Evolutionary conservation across 2,329 filamentous ascomycete genomes (phyloP).

Genomic region (Escovopsis sp.): DNA sequence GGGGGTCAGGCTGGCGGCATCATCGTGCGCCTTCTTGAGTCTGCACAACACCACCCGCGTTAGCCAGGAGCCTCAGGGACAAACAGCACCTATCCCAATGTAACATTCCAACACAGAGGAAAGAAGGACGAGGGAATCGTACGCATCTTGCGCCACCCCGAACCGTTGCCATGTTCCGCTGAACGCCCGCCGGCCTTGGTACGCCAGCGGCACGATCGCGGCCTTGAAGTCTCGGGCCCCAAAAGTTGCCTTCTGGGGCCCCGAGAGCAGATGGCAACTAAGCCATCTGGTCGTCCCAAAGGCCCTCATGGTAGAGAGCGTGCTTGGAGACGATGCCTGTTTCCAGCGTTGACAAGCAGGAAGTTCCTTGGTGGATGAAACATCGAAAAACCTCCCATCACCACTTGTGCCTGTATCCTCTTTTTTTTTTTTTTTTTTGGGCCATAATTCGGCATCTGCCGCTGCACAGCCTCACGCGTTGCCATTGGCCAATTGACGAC

Average conservation of each 20-base stretch:
- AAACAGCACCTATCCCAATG: too few relatives aligned
- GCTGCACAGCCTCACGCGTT: slow-evolving; percentile 10
- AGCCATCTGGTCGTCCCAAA: slow-evolving; percentile 26
- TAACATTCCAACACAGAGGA: too few relatives aligned
- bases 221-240: slow-evolving; percentile 15
- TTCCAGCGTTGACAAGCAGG: slow-evolving; percentile 1
- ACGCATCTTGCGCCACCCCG: slow-evolving; percentile 29
- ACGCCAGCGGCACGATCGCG: slow-evolving; percentile 10
- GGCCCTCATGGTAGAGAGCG: slow-evolving; percentile 22
- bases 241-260: slow-evolving; percentile 14
- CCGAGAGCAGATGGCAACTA: slow-evolving; percentile 22
- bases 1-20: slow-evolving; percentile 35
- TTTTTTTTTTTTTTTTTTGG: slow-evolving; percentile 16
- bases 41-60: slow-evolving; percentile 9
- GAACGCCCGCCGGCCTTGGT: slow-evolving; percentile 18
- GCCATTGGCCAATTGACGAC: background rate
- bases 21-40: slow-evolving; percentile 39
- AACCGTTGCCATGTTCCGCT: slow-evolving; percentile 16
- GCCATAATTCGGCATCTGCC: slow-evolving; percentile 5
- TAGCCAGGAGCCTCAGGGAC: background rate
- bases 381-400: background rate
- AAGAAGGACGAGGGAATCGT: slow-evolving; percentile 8
- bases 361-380: slow-evolving; percentile 6
- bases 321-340: slow-evolving; percentile 4
- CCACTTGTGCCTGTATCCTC: too few relatives aligned